Evolutionary conservation across 1,139 yeast species (phyloP), one percentile per base, ranked within the genome.

Genomic region (Kodamaea alishanica): DNA sequence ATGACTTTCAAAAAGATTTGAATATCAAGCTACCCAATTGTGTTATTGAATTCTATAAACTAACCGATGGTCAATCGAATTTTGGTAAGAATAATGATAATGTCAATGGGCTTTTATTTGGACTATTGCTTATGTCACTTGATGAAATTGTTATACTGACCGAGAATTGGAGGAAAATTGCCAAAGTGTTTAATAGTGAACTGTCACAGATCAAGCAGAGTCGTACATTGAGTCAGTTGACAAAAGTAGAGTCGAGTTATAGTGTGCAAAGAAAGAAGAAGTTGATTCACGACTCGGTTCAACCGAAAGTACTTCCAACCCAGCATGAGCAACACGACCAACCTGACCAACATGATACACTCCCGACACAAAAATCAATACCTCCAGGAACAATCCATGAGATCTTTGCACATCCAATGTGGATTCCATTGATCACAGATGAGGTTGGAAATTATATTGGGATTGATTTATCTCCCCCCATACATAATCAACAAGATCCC

Each of bases 391-490:
- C 79, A 6, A 69, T 89, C 26, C 86, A 84, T 54, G 70, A 75
- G 2, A 79, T 78, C 1, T 90, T 86, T 63, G 92, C 96, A 2
- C 89, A 88, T 58, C 81, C 88, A 6, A 79, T 77, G 55, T 90
- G 97, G 97, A 82, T 90, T 39, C 97, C 97, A 2, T 61, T 90
- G 32, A 77, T 88, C 15, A 86, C 95, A 8, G 97, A 90, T 58
- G 81, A 79, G 43, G 82, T 85, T 8, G 97, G 97, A 12, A 90
- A 90, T 63, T 88, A 88, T 55, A 81, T 90, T 38, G 97, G 90
- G 35, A 72, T 90, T 9, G 97, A 90, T 61, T 70, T 90, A 44
- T 84, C 92, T 2, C 97, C 97, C 1, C 96, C 44, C 7, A 35
- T 35, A 5, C 38, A 38, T 24, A 34, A 28, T 4, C 28, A 25